Conservation (phyloP, 176 grass and related monocot species). For the Eleusine indica region DNA sequence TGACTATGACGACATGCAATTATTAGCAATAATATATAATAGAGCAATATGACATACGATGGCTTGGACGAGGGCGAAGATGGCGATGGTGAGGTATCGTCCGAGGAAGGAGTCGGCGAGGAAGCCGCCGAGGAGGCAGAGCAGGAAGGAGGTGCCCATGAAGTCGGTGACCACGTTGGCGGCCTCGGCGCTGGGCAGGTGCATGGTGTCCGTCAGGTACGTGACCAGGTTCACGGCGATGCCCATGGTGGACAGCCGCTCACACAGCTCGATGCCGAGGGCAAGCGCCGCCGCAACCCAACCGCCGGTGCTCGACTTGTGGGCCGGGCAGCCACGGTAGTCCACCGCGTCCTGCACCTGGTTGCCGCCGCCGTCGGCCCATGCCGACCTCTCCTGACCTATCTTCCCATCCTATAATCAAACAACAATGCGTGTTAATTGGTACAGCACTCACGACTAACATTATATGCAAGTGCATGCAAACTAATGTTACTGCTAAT, state of each 20-base stretch:
- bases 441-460: not conserved
- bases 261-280: slow-evolving; percentile 82
- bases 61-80: slow-evolving; percentile 71
- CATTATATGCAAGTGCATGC: not conserved
- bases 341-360: slow-evolving; percentile 65
- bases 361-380: slow-evolving; percentile 32
- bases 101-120: slow-evolving; percentile 92
- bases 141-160: slow-evolving; percentile 91
- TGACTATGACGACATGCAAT: not conserved
- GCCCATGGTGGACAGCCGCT: slow-evolving; percentile 91
- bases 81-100: slow-evolving; percentile 85
- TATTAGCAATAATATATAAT: not conserved
- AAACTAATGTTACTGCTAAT: not conserved
- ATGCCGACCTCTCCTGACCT: slow-evolving; percentile 3
- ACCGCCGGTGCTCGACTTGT: slow-evolving; percentile 71
- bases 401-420: slow-evolving; percentile 37
- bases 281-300: slow-evolving; percentile 71
- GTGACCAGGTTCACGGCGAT: slow-evolving; percentile 92
- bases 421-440: not conserved
- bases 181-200: slow-evolving; percentile 72
- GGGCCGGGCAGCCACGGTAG: slow-evolving; percentile 68
- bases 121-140: slow-evolving; percentile 88
- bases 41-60: slow-evolving; percentile 20
- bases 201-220: slow-evolving; percentile 78
- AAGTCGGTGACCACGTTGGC: slow-evolving; percentile 93